Evolutionary conservation across 2,329 filamentous ascomycete genomes (phyloP), one percentile per base, ranked within the genome.

Genomic region (Hypoxylon sp.): DNA sequence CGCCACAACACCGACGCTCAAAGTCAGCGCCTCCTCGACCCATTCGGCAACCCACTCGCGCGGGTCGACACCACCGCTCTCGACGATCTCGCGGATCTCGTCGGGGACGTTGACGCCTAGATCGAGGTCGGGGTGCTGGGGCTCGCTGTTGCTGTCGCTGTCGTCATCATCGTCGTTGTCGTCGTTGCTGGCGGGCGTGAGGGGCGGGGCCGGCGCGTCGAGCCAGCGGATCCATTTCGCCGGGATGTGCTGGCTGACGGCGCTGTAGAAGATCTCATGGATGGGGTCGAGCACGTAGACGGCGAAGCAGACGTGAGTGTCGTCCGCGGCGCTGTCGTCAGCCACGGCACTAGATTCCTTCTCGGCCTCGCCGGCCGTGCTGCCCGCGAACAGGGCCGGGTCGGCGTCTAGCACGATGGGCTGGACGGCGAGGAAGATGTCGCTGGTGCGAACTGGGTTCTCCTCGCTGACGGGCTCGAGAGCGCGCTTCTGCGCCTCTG

Each of bases 1-100:
- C 2, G 94, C 94, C 3, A 97, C 87, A 5, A 96, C 78, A 12
- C 94, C 93, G 0, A 95, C 83, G 3, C 86, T 83, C 37, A 97
- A 76, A 29, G 79, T 84, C 21, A 99, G 78, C 0, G 86, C 76
- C 74, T 97, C 93, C 74, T 97, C 93, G 35, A 99, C 82, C 94
- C 94, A 99, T 72, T 97, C 94, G 2, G 92, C 89, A 26, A 96
- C 90, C 94, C 94, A 99, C 71, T 99, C 94, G 50, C 94, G 81
- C 0, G 94, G 94, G 67, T 99, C 94, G 2, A 97, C 90, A 35
- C 82, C 84, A 6, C 84, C 84, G 32, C 75, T 74, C 64, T 85
- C 83, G 29, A 99, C 84, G 57, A 97, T 96, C 60, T 93, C 89
- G 15, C 83, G 80, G 63, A 99, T 97, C 66, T 92, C 91, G 19